A percentile compares a stretch with the other conserved stretches of the same genome.
Evolutionary conservation across 345 rosid species (phyloP).

Genomic region (Salix udensis): DNA sequence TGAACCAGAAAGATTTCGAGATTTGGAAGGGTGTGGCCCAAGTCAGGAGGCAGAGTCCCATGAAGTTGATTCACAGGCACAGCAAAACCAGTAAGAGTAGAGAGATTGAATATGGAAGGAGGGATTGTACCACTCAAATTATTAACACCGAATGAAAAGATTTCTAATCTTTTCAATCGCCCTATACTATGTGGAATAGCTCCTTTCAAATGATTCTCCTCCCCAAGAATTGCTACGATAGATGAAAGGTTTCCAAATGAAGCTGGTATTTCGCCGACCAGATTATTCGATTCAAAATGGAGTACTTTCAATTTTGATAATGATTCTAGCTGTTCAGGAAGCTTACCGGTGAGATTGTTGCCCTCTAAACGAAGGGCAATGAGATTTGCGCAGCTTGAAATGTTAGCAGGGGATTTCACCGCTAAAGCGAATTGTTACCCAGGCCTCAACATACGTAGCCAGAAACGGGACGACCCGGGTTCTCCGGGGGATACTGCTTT

Average conservation of each 20-base stretch:
- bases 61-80: not conserved
- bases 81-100: not conserved
- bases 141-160: not conserved
- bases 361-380: not conserved
- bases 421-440: conserved; percentile 14
- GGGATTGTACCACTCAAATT: conserved; percentile 17
- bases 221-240: not conserved
- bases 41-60: conserved; percentile 16
- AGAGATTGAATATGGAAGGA: conserved; percentile 1
- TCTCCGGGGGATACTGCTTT: conserved; percentile 17
- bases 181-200: conserved; percentile 26
- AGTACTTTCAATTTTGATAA: conserved; percentile 10
- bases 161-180: conserved; percentile 9
- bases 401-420: conserved; percentile 26
- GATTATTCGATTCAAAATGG: conserved; percentile 6
- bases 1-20: not conserved
- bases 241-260: conserved; percentile 17
- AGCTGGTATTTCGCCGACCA: conserved; percentile 12
- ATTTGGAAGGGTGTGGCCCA: conserved; percentile 16
- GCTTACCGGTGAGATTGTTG: conserved; percentile 26
- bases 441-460: conserved; percentile 8
- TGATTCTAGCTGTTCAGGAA: conserved; percentile 22
- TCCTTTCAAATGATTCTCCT: not conserved
- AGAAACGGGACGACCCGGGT: conserved; percentile 15
- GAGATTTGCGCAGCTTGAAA: conserved; percentile 23